Percentiles rank a stretch among this genome's conserved stretches.
Conservation (phyloP, 176 grass and related monocot genomes). For the Neostapfia colusana region DNA sequence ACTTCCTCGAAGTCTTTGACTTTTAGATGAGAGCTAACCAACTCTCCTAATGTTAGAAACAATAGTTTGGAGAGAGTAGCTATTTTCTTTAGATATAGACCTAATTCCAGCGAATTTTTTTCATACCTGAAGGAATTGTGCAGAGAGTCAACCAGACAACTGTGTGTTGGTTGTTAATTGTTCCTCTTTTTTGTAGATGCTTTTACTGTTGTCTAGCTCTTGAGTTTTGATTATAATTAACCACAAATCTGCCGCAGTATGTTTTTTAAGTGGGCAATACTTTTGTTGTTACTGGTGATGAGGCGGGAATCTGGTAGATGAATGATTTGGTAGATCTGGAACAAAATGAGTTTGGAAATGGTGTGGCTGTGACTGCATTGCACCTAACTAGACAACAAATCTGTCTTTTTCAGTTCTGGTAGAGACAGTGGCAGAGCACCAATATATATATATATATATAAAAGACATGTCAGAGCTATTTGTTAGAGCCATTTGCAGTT, state of each 20-base stretch:
- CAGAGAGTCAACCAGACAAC: neutral
- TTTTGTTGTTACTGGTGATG: neutral
- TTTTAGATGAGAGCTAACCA: neutral
- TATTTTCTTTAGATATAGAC: neutral
- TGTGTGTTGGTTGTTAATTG: neutral
- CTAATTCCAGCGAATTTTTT: neutral
- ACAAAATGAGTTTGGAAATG: neutral
- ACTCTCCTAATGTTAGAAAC: neutral
- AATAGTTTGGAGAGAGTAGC: neutral
- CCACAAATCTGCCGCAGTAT: neutral
- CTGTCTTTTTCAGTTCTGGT: conserved; percentile 11
- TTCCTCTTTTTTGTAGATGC: neutral
- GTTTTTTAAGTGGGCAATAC: neutral
- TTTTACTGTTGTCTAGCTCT: neutral
- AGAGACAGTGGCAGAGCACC: conserved; percentile 12
- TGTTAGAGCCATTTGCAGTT: no score
- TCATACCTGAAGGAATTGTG: neutral
- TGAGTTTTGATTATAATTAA: neutral
- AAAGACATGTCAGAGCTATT: no score
- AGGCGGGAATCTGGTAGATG: neutral
- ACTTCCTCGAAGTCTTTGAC: no score
- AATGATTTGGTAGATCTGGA: conserved; percentile 15
- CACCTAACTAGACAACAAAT: conserved; percentile 19
- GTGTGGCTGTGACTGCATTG: neutral
- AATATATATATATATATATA: neutral